A percentile compares a stretch with the other conserved stretches of the same genome.
Conservation (phyloP, 2,329 filamentous ascomycete species). For the Aspergillus texensis region DNA sequence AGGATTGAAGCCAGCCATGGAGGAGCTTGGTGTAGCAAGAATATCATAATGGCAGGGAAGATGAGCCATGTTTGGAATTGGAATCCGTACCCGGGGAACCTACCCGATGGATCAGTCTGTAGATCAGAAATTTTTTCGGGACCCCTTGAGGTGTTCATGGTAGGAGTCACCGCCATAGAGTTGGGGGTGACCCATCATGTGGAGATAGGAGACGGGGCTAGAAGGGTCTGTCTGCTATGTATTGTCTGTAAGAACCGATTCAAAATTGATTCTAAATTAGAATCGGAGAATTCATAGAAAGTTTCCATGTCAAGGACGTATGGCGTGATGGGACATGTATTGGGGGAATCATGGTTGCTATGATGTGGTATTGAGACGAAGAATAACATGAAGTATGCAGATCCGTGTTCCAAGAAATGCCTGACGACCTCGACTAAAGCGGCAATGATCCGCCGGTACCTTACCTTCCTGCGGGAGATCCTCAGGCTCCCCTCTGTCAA, state of each 20-base stretch:
- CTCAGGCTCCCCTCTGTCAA: background rate
- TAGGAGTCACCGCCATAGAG: background rate
- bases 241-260: background rate
- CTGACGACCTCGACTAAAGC: background rate
- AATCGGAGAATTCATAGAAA: background rate
- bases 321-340: background rate
- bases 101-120: background rate
- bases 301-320: background rate
- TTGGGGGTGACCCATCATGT: constrained; percentile 1
- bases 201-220: background rate
- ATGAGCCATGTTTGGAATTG: constrained; percentile 5
- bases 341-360: background rate
- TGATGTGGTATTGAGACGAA: constrained; percentile 7
- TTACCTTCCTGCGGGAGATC: constrained; percentile 11
- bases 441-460: constrained; percentile 3
- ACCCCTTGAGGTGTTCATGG: background rate
- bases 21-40: background rate
- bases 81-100: background rate
- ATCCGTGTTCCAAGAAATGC: constrained; percentile 12
- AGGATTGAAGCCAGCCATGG: background rate
- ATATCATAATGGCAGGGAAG: background rate
- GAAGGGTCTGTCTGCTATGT: background rate
- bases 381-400: constrained; percentile 11
- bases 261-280: background rate
- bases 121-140: background rate